Evolutionary conservation across 306 rosid genomes (phyloP).

Genomic region (Mimosa bimucronata): DNA sequence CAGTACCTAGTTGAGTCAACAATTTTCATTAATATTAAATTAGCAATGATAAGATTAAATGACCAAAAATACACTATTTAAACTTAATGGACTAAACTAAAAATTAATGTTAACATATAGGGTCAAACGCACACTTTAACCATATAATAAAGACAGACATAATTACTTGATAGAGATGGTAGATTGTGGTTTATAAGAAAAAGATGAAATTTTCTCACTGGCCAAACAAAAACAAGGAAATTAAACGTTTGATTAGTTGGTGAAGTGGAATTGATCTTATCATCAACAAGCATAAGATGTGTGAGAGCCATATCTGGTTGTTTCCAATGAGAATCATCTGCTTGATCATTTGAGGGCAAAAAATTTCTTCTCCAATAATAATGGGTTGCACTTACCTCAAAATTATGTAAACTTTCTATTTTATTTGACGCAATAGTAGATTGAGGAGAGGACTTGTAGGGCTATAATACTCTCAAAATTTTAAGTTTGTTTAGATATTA

Average conservation of each 20-base stretch:
- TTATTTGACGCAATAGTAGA: too few relatives aligned
- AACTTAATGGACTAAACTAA: too few relatives aligned
- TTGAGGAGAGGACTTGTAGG: too few relatives aligned
- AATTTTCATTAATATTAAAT: too few relatives aligned
- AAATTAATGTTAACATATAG: too few relatives aligned
- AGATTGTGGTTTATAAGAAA: not conserved
- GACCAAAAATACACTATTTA: too few relatives aligned
- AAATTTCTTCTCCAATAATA: not conserved
- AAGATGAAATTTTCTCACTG: not conserved
- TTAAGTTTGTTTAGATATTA: too few relatives aligned
- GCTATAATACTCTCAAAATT: too few relatives aligned
- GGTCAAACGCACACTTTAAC: too few relatives aligned
- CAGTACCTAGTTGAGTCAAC: too few relatives aligned
- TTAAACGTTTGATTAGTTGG: not conserved
- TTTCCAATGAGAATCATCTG: not conserved
- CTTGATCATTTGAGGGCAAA: not conserved
- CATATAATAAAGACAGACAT: not conserved
- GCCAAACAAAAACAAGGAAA: not conserved
- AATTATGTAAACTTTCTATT: not conserved
- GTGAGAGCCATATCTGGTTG: not conserved
- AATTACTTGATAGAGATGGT: not conserved
- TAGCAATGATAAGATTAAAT: too few relatives aligned
- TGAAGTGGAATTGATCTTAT: not conserved
- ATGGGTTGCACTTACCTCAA: not conserved
- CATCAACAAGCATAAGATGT: not conserved